These are phyloP conservation scores for Paraphoma chrysanthemicola DNA, from an alignment of 2,329 filamentous ascomycete genomes.

Conservation along the genomic window DNA sequence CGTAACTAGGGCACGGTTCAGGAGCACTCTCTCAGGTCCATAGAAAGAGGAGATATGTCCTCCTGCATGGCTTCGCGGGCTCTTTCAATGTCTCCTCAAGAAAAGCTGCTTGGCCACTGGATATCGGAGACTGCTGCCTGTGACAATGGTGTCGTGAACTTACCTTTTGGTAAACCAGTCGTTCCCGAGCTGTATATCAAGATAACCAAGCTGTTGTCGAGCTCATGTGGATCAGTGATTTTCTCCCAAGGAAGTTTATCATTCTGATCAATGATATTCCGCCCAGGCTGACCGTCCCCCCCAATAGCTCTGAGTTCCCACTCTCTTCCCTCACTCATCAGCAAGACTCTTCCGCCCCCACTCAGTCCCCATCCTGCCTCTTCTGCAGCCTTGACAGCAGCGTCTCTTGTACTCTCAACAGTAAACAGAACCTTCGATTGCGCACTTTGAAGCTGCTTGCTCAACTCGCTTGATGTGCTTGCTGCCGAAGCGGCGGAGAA, in stretches of 20 bases:
- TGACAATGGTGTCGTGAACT: not conserved
- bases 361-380: constrained; percentile 49
- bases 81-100: no score
- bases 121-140: no score
- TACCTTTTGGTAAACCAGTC: constrained; percentile 56
- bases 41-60: no score
- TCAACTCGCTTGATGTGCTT: constrained; percentile 60
- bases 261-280: constrained; percentile 42
- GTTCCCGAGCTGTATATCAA: constrained; percentile 58
- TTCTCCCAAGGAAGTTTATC: constrained; percentile 60
- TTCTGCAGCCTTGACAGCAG: constrained; percentile 59
- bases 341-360: constrained; percentile 55
- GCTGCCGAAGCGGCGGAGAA: constrained; percentile 63
- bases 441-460: constrained; percentile 55
- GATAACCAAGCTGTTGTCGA: constrained; percentile 55
- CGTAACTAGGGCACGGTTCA: no score
- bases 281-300: constrained; percentile 28
- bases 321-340: constrained; percentile 55
- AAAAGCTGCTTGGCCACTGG: no score
- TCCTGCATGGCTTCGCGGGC: no score
- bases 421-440: constrained; percentile 53
- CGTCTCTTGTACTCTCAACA: constrained; percentile 58
- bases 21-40: no score
- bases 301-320: constrained; percentile 44
- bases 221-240: constrained; percentile 58